A percentile compares a stretch with the other conserved stretches of the same genome.
Conservation (phyloP, 345 rosid species). For the Hibiscus trionum region DNA sequence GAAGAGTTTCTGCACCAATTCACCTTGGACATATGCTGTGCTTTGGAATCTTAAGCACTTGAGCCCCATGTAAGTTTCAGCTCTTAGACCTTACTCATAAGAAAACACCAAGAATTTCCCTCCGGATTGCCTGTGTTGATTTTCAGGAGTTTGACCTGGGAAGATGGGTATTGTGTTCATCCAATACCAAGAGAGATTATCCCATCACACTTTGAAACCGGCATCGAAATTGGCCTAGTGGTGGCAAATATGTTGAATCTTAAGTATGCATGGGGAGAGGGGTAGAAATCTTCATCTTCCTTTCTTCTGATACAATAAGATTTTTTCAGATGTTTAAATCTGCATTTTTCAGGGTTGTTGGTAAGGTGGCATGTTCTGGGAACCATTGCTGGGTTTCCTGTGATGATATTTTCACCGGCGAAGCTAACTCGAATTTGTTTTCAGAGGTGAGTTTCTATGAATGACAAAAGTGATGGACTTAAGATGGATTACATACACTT, state of each 20-base stretch:
- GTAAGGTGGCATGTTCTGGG: constrained; percentile 36
- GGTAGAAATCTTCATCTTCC: constrained; percentile 28
- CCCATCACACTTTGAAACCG: constrained; percentile 16
- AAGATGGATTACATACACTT: background rate
- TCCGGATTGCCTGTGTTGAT: background rate
- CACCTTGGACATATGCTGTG: constrained; percentile 49
- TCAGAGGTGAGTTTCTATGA: constrained; percentile 25
- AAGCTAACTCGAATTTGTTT: constrained; percentile 15
- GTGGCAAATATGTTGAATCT: constrained; percentile 33
- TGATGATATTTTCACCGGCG: constrained; percentile 24
- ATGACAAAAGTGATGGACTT: background rate
- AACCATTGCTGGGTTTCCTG: constrained; percentile 39
- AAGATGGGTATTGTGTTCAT: constrained; percentile 40
- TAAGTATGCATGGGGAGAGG: constrained; percentile 43
- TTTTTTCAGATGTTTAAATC: background rate
- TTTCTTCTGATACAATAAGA: background rate
- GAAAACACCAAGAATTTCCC: background rate
- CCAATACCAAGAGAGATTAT: constrained; percentile 25
- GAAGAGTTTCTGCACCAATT: constrained; percentile 33
- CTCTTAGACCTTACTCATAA: background rate
- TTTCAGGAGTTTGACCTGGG: constrained; percentile 53
- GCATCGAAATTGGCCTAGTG: constrained; percentile 14
- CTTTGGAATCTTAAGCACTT: constrained; percentile 46
- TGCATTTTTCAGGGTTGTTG: constrained; percentile 35
- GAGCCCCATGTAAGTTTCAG: constrained; percentile 35